Percentiles rank a stretch among this genome's conserved stretches.
These are phyloP conservation scores for Teunomyces stri DNA, from an alignment of 805 yeast genomes.

Conservation along the genomic window DNA sequence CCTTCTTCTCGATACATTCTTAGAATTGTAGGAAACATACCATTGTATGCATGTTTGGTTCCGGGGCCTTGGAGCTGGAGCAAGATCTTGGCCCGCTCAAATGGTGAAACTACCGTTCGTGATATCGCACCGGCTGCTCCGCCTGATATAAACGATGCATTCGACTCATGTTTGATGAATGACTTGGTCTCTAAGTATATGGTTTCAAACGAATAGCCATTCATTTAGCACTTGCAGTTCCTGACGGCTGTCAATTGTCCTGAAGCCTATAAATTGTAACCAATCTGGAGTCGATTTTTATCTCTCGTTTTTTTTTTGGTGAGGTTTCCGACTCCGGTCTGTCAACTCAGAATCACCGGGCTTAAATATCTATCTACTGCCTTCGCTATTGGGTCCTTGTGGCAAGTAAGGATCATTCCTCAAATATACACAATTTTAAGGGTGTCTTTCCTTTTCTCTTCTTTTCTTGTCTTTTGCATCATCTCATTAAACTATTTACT, in stretches of 20 bases:
- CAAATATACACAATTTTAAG: too few relatives aligned
- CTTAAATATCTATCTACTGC: too few relatives aligned
- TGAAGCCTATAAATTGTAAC: too few relatives aligned
- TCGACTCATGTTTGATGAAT: slow-evolving; percentile 46
- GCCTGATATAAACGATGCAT: slow-evolving; percentile 67
- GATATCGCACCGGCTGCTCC: slow-evolving; percentile 79
- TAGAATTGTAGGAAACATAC: slow-evolving; percentile 69
- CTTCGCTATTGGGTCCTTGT: too few relatives aligned
- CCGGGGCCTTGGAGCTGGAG: slow-evolving; percentile 81
- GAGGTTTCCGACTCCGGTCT: slow-evolving; percentile 1
- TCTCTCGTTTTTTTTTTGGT: not conserved
- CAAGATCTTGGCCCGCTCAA: slow-evolving; percentile 89
- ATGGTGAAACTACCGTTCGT: slow-evolving; percentile 90
- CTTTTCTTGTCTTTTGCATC: not conserved
- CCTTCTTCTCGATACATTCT: slow-evolving; percentile 91
- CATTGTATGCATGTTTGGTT: slow-evolving; percentile 51
- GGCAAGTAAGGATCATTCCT: too few relatives aligned
- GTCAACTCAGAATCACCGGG: not conserved
- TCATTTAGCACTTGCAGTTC: not conserved
- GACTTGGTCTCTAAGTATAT: slow-evolving; percentile 13
- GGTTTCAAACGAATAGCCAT: not conserved
- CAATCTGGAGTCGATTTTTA: not conserved
- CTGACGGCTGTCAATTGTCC: not conserved
- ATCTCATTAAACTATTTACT: slow-evolving; percentile 6
- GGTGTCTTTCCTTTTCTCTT: not conserved